Evolutionary conservation across 495 filamentous ascomycete genomes (phyloP), one percentile per base, ranked within the genome.

Genomic region (Gamarada debralockiae): DNA sequence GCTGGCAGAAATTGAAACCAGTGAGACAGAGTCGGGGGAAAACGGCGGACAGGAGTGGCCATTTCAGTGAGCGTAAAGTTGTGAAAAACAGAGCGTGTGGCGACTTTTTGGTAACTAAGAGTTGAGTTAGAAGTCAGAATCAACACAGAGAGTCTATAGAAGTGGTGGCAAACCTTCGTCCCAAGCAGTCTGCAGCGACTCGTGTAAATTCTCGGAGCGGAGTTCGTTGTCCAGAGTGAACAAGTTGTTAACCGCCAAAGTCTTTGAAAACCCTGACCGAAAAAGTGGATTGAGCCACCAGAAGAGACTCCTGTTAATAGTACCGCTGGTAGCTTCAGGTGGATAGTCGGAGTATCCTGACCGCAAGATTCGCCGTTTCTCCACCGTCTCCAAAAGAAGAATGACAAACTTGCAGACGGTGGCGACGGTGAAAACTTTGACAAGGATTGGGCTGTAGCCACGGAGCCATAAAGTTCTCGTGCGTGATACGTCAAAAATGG

Each of bases 1-100:
- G 85, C 56, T 87, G 84, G 48, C 75, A 76, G 46, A 84, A 79
- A 18, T 72, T 80, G 56, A 89, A 81, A 0, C 63, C 81, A 15
- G 76, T 74, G 1, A 77, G 67, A 31, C 63, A 73, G 0, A 72
- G 54, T 36, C 80, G 61, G 1, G 80, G 75, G 15, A 62, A 50
- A 13, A 48, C n/a, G 21, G 36, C 36, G 3, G 23, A 8, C 12
- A 14, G 23, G 24, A 43, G 12, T 14, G 20, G 9, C 10, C 50
- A 33, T 20, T 21, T 29, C 3, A 54, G 17, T 23, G 40, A 15
- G 10, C 22, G 5, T 14, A 36, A 37, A 10, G 24, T 4, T 4
- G 51, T 25, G 20, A 37, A 24, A 2, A 29, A 25, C 17, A 56
- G 18, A n/a, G 33, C 34, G 18, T 37, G 24, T 18, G 22, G 20